These are phyloP conservation scores for Rhodomyrtus psidioides DNA, from an alignment of 441 rosid genomes.

Conservation along the genomic window DNA sequence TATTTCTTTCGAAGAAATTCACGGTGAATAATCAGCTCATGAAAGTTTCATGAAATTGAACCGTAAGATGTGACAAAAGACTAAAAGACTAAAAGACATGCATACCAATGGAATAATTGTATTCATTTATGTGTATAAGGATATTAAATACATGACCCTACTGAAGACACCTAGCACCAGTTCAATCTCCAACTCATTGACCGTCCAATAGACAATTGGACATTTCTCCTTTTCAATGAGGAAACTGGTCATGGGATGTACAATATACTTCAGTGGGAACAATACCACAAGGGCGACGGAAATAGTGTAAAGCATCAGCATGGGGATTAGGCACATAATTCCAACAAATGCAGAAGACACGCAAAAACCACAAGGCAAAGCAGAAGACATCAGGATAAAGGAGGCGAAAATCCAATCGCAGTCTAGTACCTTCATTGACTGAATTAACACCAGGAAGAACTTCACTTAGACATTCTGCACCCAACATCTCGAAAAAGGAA, in stretches of 20 bases:
- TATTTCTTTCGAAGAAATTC: not conserved
- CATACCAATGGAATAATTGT: not conserved
- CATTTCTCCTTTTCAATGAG: not conserved
- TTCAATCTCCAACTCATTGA: not conserved
- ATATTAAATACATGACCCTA: not conserved
- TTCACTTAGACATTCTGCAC: constrained; percentile 41
- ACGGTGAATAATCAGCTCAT: not conserved
- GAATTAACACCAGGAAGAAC: constrained; percentile 61
- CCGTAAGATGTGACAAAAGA: no score
- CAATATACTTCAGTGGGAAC: not conserved
- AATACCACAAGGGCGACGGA: not conserved
- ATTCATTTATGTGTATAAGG: not conserved
- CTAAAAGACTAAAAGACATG: no score
- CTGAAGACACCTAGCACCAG: not conserved
- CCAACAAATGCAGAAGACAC: not conserved
- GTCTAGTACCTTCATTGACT: constrained; percentile 47
- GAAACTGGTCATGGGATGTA: not conserved
- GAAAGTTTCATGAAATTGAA: no score
- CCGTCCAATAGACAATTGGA: not conserved
- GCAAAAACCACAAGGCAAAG: not conserved
- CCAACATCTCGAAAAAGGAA: constrained; percentile 55
- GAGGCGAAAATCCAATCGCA: not conserved
- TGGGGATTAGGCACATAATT: not conserved
- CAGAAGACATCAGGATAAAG: not conserved
- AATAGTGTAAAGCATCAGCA: not conserved